Evolutionary conservation across 2,329 filamentous ascomycete species (phyloP).

Genomic region (Colletotrichum magnum): DNA sequence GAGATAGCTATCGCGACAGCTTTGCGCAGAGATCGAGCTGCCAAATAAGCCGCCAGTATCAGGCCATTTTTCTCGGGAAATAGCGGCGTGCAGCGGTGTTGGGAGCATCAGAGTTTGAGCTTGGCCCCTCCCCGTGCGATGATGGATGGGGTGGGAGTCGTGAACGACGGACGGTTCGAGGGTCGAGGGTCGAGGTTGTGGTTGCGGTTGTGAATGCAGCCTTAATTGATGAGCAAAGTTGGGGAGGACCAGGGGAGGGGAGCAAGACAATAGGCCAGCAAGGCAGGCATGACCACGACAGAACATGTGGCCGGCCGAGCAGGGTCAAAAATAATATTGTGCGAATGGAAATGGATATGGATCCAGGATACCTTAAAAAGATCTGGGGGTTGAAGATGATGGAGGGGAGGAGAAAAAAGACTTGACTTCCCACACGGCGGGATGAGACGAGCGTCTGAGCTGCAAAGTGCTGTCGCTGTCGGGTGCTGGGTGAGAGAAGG

Average conservation of each 20-base stretch:
- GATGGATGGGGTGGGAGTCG: conserved; percentile 4
- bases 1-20: conserved; percentile 36
- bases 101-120: conserved; percentile 28
- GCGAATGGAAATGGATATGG: too few species aligned
- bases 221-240: conserved; percentile 37
- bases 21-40: conserved; percentile 37
- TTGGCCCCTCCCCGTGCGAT: conserved; percentile 10
- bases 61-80: conserved; percentile 25
- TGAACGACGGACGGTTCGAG: conserved; percentile 21
- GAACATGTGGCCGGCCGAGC: conserved; percentile 27
- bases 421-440: neutral
- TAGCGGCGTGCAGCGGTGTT: conserved; percentile 21
- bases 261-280: neutral
- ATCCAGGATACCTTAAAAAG: too few species aligned
- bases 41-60: conserved; percentile 38
- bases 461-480: neutral
- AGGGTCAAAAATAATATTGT: too few species aligned
- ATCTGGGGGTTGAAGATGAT: neutral
- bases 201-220: conserved; percentile 15
- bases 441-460: conserved; percentile 24
- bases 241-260: conserved; percentile 9
- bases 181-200: too few species aligned
- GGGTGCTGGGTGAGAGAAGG: neutral
- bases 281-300: neutral
- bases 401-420: neutral